Evolutionary conservation across 352 stramenopile genomes (phyloP).

Genomic region (Pythium phragmitis): DNA sequence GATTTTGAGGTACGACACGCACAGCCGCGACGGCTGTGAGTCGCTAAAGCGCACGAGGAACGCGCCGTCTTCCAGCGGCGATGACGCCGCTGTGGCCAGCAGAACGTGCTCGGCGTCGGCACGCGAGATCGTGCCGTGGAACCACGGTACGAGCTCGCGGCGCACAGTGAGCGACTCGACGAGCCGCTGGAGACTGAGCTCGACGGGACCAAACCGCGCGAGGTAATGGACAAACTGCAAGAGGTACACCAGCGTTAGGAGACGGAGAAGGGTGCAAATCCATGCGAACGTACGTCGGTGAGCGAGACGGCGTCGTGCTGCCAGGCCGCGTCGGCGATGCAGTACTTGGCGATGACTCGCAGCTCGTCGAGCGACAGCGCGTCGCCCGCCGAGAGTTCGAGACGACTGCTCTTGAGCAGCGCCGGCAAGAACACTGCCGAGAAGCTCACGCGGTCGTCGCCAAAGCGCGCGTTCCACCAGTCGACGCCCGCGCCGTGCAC

Average conservation of each 20-base stretch:
- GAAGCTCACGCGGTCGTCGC: slow-evolving; percentile 32
- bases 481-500: slow-evolving; percentile 17
- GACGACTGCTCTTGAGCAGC: slow-evolving; percentile 42
- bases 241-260: neutral
- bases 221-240: slow-evolving; percentile 63
- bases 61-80: slow-evolving; percentile 45
- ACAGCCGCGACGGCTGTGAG: slow-evolving; percentile 75
- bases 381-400: slow-evolving; percentile 31
- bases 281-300: slow-evolving; percentile 33
- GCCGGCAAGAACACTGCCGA: slow-evolving; percentile 48
- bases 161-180: slow-evolving; percentile 61
- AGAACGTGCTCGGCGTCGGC: slow-evolving; percentile 49
- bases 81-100: slow-evolving; percentile 7
- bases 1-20: slow-evolving; percentile 76
- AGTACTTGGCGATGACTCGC: slow-evolving; percentile 52
- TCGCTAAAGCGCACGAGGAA: slow-evolving; percentile 83
- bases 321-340: slow-evolving; percentile 43
- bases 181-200: slow-evolving; percentile 52
- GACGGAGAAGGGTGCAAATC: neutral
- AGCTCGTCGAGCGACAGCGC: slow-evolving; percentile 62
- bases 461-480: slow-evolving; percentile 29
- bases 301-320: slow-evolving; percentile 42
- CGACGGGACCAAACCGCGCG: slow-evolving; percentile 68
- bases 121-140: slow-evolving; percentile 61
- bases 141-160: slow-evolving; percentile 67